Conservation (phyloP, 148 eudicot species). For the Camellia lanceoleosa region DNA sequence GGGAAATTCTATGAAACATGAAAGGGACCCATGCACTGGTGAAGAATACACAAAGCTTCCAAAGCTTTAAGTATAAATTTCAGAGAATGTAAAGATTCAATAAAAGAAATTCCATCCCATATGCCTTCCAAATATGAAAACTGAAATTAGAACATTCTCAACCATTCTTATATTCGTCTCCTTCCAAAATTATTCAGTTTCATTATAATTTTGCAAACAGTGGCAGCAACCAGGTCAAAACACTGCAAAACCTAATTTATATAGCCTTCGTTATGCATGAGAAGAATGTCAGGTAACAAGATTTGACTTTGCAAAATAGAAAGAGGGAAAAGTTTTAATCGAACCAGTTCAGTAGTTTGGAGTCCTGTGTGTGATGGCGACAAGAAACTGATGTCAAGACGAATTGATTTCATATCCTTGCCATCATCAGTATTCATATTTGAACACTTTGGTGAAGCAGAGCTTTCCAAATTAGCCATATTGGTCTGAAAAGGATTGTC, state of each 20-base stretch:
- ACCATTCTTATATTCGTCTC: not conserved
- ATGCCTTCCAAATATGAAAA: conserved; percentile 4
- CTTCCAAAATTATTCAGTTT: not conserved
- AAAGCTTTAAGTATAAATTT: not conserved
- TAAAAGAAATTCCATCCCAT: not conserved
- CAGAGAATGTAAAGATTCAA: not conserved
- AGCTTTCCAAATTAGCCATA: conserved; percentile 35
- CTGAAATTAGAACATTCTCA: not conserved
- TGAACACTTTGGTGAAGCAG: conserved; percentile 38
- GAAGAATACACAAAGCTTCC: not conserved
- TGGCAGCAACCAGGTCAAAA: not conserved
- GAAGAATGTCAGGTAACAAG: not conserved
- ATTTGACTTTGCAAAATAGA: not conserved
- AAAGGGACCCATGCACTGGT: not conserved
- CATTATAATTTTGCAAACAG: not conserved
- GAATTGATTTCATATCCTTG: conserved; percentile 64
- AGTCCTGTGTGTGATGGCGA: conserved; percentile 94
- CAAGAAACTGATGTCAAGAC: conserved; percentile 90
- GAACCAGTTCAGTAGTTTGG: conserved; percentile 88
- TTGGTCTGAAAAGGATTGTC: conserved; percentile 32
- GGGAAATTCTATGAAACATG: not conserved
- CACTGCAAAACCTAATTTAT: not conserved
- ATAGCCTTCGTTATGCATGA: not conserved
- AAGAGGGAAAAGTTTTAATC: conserved; percentile 3
- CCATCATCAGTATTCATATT: conserved; percentile 27